Evolutionary conservation across 83 land plant genomes (phyloP), one percentile per base, ranked within the genome.

Genomic region (Larix sibirica): DNA sequence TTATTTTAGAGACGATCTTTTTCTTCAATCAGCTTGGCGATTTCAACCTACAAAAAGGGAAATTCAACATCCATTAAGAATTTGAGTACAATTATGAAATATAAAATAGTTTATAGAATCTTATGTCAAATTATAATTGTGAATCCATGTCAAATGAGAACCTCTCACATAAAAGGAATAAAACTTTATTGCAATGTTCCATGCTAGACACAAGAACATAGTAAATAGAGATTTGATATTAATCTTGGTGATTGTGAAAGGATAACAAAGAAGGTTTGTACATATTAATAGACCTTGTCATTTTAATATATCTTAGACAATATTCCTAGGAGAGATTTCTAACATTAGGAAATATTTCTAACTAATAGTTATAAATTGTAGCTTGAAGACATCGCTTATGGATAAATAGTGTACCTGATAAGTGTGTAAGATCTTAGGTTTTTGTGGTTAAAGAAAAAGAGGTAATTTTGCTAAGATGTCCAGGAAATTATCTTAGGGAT

Each of bases 11-110:
- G 83, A 17, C 61, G 62, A 4, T 56, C 59, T 20, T 87, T 56
- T 80, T 89, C 84, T 81, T 84, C 90, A 14, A 67, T 76, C 28
- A 89, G 71, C 67, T 82, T 83, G 16, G 82, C 64, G 31, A 87
- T 67, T 80, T 91, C 91, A 40, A 44, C 82, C 94, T 91, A 90
- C 62, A 63, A 79, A 31, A 36, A 36, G 28, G 21, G 38, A 68
- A 68, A 3, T 68, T 68, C 18, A 13, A 68, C 13, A 13, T 68
- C 74, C 17, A 69, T 69, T 36, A 69, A 31, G 44, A 36, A 69
- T 69, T 18, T 69, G 47, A 69, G 5, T 69, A 20, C 1, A 33
- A 1, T 33, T 33, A 33, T 69, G 17, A 33, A 20, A 69, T 14
- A 69, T 69, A 36, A 36, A 31, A 36, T 10, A 17, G 31, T 42